A percentile compares a stretch with the other conserved stretches of the same genome.
These are phyloP conservation scores for Golovinomyces cichoracearum DNA, from an alignment of 2,329 filamentous ascomycete species.

Conservation along the genomic window DNA sequence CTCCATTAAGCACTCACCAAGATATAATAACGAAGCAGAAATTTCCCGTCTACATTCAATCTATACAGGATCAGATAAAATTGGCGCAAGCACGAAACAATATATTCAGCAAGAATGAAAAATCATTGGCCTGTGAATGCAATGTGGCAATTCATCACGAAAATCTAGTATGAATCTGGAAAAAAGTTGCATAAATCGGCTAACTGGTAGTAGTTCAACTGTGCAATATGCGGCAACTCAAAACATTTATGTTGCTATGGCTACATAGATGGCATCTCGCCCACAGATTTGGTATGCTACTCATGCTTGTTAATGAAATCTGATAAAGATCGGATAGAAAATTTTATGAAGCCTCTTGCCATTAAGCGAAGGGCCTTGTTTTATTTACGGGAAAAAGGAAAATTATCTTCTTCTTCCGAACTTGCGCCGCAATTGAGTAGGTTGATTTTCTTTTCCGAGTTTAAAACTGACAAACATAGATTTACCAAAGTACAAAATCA, in stretches of 20 bases:
- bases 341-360: conserved; percentile 2
- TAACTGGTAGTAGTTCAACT: conserved; percentile 6
- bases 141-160: conserved; percentile 1
- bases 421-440: conserved; percentile 3
- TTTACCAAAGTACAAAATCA: not conserved
- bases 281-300: conserved; percentile 5
- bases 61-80: not conserved
- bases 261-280: conserved; percentile 3
- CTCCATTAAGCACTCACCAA: not conserved
- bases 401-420: conserved; percentile 3
- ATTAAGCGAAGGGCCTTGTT: conserved; percentile 5
- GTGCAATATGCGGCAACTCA: conserved; percentile 5
- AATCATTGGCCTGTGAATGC: conserved; percentile 4
- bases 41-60: not conserved
- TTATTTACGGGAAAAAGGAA: conserved; percentile 3
- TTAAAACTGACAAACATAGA: not conserved
- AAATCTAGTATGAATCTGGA: conserved; percentile 3
- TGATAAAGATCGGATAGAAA: not conserved
- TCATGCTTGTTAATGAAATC: conserved; percentile 4
- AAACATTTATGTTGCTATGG: conserved; percentile 10
- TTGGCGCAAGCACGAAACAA: not conserved
- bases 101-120: not conserved
- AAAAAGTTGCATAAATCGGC: not conserved
- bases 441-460: not conserved
- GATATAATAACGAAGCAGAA: not conserved